These are phyloP conservation scores for Fraxinus latifolia DNA, from an alignment of 305 asterid species.

Conservation along the genomic window DNA sequence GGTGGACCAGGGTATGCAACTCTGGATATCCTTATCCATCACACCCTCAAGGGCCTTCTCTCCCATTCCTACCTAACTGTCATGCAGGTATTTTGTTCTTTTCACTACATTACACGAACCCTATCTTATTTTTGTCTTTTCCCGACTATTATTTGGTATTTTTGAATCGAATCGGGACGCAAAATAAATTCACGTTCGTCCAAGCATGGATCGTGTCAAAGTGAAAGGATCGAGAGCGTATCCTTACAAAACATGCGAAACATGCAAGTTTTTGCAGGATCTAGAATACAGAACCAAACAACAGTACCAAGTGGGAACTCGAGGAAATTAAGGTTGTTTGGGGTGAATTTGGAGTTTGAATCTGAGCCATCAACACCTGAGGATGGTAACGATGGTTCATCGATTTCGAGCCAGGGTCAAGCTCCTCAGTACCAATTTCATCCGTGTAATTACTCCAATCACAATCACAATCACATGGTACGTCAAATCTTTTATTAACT, in stretches of 20 bases:
- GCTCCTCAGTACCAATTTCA: slow-evolving; percentile 5
- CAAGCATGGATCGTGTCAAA: too few species aligned
- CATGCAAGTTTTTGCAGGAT: neutral
- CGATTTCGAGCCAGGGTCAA: slow-evolving; percentile 26
- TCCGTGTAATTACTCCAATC: slow-evolving; percentile 20
- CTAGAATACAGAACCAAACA: slow-evolving; percentile 18
- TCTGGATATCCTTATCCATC: slow-evolving; percentile 38
- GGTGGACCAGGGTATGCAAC: slow-evolving; percentile 34
- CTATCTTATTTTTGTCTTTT: neutral
- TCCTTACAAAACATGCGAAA: neutral
- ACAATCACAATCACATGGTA: slow-evolving; percentile 41
- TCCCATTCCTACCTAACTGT: slow-evolving; percentile 43
- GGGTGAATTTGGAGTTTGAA: slow-evolving; percentile 43
- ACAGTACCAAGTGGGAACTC: slow-evolving; percentile 22
- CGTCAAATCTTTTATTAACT: slow-evolving; percentile 19
- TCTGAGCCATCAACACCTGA: slow-evolving; percentile 21
- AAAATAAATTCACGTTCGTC: neutral
- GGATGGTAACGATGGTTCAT: slow-evolving; percentile 19
- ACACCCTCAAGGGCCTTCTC: slow-evolving; percentile 24
- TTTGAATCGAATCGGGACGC: neutral
- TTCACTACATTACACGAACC: neutral
- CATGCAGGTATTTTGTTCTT: slow-evolving; percentile 43
- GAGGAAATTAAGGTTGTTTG: slow-evolving; percentile 44
- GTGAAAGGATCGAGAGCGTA: too few species aligned
- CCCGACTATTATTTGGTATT: neutral